Base-by-base conservation (phyloP, 2,329 filamentous ascomycete genomes). In the Trichoderma hamatum region DNA sequence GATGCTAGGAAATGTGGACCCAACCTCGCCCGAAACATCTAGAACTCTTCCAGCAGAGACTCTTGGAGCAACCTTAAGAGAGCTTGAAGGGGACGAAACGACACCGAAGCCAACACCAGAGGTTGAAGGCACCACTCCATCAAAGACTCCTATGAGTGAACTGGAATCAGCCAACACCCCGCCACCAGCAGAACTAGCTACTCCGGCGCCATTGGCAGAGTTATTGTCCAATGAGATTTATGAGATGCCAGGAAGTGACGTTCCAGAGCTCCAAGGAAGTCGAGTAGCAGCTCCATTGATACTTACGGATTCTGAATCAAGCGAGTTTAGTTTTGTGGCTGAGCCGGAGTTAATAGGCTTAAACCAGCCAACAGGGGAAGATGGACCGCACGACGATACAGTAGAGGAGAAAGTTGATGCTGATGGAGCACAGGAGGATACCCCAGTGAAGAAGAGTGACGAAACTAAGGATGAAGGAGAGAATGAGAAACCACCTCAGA, bases 211-310 rank as follows among this genome's bases (percentile, higher is more conserved):
- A 43, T 36, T 69, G n/a, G 55, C 69, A 14, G 69, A 70, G n/a
- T 32, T 70, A 1, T 24, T 70, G 19, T 69, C 66, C 4, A 69
- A 36, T 14, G 66, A 70, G 24, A 69, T 70, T 32, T 69, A 51
- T 30, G 69, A 70, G 26, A 70, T 70, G 69, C 69, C 66, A 9
- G 69, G 69, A 13, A 70, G 69, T 21, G 69, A 70, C 16, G 69
- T 70, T 14, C 67, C 69, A 19, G 69, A 70, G 56, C 61, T 69
- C 2, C 52, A 58, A n/a, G 67, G 67, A 30, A 68, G 66, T 5
- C 49, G 49, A 13, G 46, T 54, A 24, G 64, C 64, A 14, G 54
- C 64, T 3, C 36, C 32, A 2, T 59, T 67, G 64, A 9, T 67
- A 2, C 54, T 67, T 6, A 58, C 54, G 3, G 54, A 59, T 46